Percentiles rank a stretch among this genome's conserved stretches.
Evolutionary conservation across 257 asterid species (phyloP).

Genomic region (Solanum clarkiae): DNA sequence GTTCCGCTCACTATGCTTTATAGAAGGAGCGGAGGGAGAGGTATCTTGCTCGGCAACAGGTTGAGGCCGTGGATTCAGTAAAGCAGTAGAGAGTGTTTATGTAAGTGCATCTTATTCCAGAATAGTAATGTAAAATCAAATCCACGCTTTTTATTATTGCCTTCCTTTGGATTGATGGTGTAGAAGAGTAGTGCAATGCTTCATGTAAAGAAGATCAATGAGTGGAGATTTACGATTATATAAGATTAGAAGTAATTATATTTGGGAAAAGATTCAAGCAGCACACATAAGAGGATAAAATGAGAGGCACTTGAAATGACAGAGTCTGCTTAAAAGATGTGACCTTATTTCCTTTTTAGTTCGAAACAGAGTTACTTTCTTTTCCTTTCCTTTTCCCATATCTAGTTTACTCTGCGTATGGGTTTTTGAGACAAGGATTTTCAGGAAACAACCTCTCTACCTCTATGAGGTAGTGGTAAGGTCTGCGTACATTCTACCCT

Average conservation of each 20-base stretch:
- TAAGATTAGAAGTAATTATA: neutral
- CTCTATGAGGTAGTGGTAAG: too few species aligned
- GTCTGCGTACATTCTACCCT: too few species aligned
- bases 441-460: too few species aligned
- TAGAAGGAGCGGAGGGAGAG: slow-evolving; percentile 12
- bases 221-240: neutral
- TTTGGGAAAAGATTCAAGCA: neutral
- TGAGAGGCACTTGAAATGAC: neutral
- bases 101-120: neutral
- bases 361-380: neutral
- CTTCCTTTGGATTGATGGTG: neutral
- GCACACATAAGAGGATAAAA: neutral
- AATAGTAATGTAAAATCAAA: neutral
- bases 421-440: too few species aligned
- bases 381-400: too few species aligned
- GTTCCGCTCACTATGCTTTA: neutral
- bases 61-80: slow-evolving; percentile 6
- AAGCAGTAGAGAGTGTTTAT: neutral
- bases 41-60: slow-evolving; percentile 9
- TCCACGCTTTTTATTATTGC: neutral
- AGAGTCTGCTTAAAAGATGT: neutral
- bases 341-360: neutral
- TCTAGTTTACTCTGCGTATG: too few species aligned
- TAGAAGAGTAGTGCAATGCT: neutral
- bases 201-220: neutral